These are phyloP conservation scores for Ceriops zippeliana DNA, from an alignment of 345 rosid genomes.

Conservation along the genomic window DNA sequence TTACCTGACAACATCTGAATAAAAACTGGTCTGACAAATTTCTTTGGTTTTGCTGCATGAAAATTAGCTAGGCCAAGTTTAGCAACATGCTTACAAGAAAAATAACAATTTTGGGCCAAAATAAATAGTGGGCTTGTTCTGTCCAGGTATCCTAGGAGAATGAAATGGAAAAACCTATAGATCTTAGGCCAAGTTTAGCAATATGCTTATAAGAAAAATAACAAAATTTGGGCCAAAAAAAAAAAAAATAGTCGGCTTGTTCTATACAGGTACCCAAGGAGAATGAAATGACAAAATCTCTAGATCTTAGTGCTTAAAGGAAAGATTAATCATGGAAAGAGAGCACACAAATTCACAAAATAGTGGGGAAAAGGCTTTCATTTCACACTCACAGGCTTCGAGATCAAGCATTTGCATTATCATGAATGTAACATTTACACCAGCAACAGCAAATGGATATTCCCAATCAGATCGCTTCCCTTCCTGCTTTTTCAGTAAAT, in stretches of 20 bases:
- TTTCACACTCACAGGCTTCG: slow-evolving; percentile 63
- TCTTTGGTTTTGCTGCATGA: slow-evolving; percentile 72
- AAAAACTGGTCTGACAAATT: slow-evolving; percentile 67
- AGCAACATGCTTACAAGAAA: neutral
- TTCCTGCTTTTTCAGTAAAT: slow-evolving; percentile 60
- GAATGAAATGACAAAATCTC: neutral
- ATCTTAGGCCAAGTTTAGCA: slow-evolving; percentile 11
- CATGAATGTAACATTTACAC: slow-evolving; percentile 94
- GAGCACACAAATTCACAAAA: neutral
- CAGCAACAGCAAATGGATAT: slow-evolving; percentile 97
- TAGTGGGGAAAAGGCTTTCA: neutral
- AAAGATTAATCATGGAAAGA: no score
- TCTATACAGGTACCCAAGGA: neutral
- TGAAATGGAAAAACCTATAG: no score
- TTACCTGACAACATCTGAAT: slow-evolving; percentile 84
- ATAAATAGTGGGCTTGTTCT: neutral
- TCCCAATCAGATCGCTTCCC: slow-evolving; percentile 91
- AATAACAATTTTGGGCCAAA: neutral
- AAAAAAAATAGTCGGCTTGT: neutral
- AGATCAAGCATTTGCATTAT: slow-evolving; percentile 96
- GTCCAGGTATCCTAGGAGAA: neutral
- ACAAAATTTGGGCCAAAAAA: neutral
- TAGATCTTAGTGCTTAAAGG: neutral
- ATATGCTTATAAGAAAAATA: neutral
- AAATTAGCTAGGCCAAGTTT: slow-evolving; percentile 14